Evolutionary conservation across 116 monocot genomes (phyloP), one percentile per base, ranked within the genome.

Genomic region (Dioscorea cayenensis): DNA sequence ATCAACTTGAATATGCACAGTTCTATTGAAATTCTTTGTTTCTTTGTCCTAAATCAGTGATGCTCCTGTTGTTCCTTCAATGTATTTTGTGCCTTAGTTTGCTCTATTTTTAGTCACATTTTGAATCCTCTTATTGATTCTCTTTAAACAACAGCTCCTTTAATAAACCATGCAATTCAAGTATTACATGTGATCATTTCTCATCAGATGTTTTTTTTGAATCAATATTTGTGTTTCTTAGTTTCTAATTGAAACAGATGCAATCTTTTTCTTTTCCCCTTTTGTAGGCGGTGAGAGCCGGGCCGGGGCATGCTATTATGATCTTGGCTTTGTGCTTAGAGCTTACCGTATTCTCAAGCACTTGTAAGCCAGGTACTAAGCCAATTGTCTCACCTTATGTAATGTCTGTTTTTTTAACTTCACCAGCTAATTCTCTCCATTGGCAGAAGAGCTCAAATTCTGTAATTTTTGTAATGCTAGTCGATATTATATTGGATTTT

Each of bases 391-490:
- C 23, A 36, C 23, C n/a, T 21, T 55, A 16, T 21, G 14, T 69
- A 28, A 65, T 65, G 17, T 65, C 43, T 43, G 11, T 32, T 32
- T 28, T 27, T 28, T 11, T 65, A 3, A 65, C 65, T 13, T 29
- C 32, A 35, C 65, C 65, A 43, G 68, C 49, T 50, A 49, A 43
- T 25, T 25, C 14, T 11, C 38, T 27, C 49, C 11, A 50, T 23
- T 51, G 27, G 20, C 49, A 23, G 49, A 25, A 25, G 8, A 69
- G 43, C 68, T n/a, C 28, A 51, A 62, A 20, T 49, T 69, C 43
- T 69, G 48, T 6, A 50, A 23, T 43, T 21, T 48, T 69, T 69
- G 68, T 69, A 69, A 48, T 69, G 20, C 22, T 27, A 69, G 68
- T 28, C 51, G 23, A 27, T 62, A 6, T 69, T 23, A 69, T 32